Evolutionary conservation across 805 yeast genomes (phyloP), one percentile per base, ranked within the genome.

Genomic region (Ogataea salicorniae): DNA sequence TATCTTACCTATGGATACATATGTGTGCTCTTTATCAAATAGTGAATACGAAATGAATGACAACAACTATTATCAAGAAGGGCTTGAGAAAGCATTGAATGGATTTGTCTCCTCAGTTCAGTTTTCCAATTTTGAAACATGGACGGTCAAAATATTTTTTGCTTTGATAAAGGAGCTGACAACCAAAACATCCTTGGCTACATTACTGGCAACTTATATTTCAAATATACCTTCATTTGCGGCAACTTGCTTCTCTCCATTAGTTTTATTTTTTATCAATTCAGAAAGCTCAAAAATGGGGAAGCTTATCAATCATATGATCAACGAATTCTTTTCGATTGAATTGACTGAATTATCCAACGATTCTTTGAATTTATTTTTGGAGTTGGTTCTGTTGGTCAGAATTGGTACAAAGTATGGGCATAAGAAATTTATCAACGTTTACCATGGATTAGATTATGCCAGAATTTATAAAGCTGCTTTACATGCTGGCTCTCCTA

Each of bases 341-440:
- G 60, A 58, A 14, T 37, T 46, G 5, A 9, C 34, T 1, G 26
- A 22, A 2, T 1, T 54, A 0, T 35, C 61, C 0, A 39, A 16
- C 2, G 58, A 57, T 2, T 48, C 59, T 1, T 48, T 55, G 29
- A 46, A 51, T 8, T 34, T 61, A 6, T 59, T 70, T 43, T 45
- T 68, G 16, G 67, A 68, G 40, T 41, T 68, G 17, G 61, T 60
- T 15, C 43, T 76, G 5, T 48, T 66, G 5, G 55, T 78, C 4
- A 60, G 83, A 45, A 56, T 70, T 6, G 80, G 76, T 2, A 64
- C 72, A 0, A 67, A 66, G 42, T 56, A 51, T 43, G 60, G 60
- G 2, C 43, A 55, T 2, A 49, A 54, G 2, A 54, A 48, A 6
- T 77, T 69, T 48, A 47, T 51, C 6, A 50, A 47, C 2, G 58